Evolutionary conservation across 306 rosid genomes (phyloP).

Genomic region (Rosa rugosa): DNA sequence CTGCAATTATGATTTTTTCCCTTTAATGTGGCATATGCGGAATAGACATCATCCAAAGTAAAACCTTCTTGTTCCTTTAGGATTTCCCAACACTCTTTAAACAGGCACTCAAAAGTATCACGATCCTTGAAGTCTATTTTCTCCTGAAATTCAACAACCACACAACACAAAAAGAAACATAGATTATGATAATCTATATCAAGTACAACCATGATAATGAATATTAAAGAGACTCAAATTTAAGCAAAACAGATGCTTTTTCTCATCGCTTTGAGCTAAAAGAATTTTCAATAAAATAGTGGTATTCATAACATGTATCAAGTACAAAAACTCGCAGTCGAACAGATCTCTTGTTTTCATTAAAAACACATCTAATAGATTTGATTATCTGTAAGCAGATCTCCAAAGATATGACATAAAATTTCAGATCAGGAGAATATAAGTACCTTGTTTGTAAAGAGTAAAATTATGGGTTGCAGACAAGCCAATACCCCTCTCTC

Average conservation of each 20-base stretch:
- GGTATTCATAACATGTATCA: neutral
- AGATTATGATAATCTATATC: neutral
- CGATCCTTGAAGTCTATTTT: slow-evolving; percentile 46
- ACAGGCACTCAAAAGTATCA: slow-evolving; percentile 62
- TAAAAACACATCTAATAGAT: neutral
- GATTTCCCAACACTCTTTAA: slow-evolving; percentile 80
- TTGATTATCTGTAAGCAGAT: neutral
- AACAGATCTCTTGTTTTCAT: neutral
- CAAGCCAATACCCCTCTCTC: neutral
- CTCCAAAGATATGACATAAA: neutral
- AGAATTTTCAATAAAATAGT: neutral
- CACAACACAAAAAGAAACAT: neutral
- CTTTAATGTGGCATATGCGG: slow-evolving; percentile 22
- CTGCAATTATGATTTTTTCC: neutral
- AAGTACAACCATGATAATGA: slow-evolving; percentile 8
- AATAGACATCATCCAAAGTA: slow-evolving; percentile 29
- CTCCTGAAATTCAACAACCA: slow-evolving; percentile 44
- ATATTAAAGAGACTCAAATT: neutral
- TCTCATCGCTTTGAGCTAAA: neutral
- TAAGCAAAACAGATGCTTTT: neutral
- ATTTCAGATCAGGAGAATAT: neutral
- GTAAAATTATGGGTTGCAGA: neutral
- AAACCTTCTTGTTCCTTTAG: slow-evolving; percentile 57
- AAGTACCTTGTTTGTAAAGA: slow-evolving; percentile 7
- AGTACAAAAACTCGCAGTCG: neutral